Conservation (phyloP, 2,329 filamentous ascomycete genomes). For the Fonsecaea pedrosoi region DNA sequence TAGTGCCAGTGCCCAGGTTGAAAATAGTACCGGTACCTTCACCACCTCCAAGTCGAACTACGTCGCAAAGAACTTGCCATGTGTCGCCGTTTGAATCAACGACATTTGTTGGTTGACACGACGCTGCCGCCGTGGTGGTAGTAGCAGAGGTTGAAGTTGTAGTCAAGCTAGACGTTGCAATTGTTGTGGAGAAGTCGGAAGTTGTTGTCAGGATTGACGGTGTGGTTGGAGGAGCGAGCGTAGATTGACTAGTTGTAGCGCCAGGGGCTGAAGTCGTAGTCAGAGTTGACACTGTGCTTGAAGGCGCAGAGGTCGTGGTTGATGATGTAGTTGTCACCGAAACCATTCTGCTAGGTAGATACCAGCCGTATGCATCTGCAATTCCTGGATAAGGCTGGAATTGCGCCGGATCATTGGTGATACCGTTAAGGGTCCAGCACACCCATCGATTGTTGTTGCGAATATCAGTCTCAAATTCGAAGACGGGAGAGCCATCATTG, state of each 20-base stretch:
- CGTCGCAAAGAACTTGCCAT: too few relatives aligned
- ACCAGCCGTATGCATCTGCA: constrained; percentile 17
- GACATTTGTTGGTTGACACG: too few relatives aligned
- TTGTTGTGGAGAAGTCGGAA: neutral
- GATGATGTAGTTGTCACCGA: constrained; percentile 5
- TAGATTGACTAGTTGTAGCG: neutral
- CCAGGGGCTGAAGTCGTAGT: neutral
- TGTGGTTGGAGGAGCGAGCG: neutral
- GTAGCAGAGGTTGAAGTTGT: neutral
- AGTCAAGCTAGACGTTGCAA: neutral
- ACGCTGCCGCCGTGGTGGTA: neutral
- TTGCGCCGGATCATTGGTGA: constrained; percentile 15
- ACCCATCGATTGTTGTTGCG: constrained; percentile 18
- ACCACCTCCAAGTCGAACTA: too few relatives aligned
- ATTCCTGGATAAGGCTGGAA: constrained; percentile 18
- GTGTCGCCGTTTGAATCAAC: too few relatives aligned
- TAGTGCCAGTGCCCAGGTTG: too few relatives aligned
- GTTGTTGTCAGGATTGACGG: neutral
- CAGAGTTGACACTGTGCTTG: neutral
- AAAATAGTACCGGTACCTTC: too few relatives aligned
- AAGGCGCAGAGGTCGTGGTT: neutral
- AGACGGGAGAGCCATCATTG: constrained; percentile 15
- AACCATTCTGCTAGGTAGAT: constrained; percentile 13
- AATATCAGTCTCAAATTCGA: constrained; percentile 14
- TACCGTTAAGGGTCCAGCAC: constrained; percentile 19